phyloP scores from a whole-genome alignment of 139 green algal species.

The Coccomyxa sp. region DNA sequence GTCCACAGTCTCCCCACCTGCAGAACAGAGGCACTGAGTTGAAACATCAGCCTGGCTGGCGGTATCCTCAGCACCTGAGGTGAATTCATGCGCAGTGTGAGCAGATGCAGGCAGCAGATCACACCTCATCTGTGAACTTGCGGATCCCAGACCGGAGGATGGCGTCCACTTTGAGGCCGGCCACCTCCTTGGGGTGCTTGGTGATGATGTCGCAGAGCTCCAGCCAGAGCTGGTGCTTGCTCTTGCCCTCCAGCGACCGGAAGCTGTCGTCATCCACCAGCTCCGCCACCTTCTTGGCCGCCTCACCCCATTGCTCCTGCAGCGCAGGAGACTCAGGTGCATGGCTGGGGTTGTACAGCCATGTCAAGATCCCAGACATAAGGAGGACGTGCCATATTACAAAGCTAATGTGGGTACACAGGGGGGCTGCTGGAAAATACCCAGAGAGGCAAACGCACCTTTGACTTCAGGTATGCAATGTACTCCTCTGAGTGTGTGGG shows the following conservation, averaged over 20 bases:
- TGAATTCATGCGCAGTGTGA: background rate
- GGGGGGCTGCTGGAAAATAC: no score
- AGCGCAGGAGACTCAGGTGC: background rate
- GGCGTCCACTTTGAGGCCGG: slow-evolving; percentile 61
- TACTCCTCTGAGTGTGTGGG: slow-evolving; percentile 94
- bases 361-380: background rate
- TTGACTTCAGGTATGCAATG: slow-evolving; percentile 82
- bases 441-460: slow-evolving; percentile 21
- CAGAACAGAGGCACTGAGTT: background rate
- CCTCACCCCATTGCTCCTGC: slow-evolving; percentile 76
- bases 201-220: slow-evolving; percentile 97
- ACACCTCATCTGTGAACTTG: slow-evolving; percentile 86
- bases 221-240: slow-evolving; percentile 95
- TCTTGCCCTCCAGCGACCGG: slow-evolving; percentile 87
- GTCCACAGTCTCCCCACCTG: slow-evolving; percentile 94
- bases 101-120: background rate
- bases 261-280: slow-evolving; percentile 91
- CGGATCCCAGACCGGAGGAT: slow-evolving; percentile 65
- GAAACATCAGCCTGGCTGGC: background rate
- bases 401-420: no score
- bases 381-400: no score
- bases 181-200: slow-evolving; percentile 73
- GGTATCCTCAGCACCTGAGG: background rate
- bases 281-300: slow-evolving; percentile 64
- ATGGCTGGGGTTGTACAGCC: background rate